Evolutionary conservation across 2,329 filamentous ascomycete species (phyloP).

Genomic region (Chaetoscypha palmicola): DNA sequence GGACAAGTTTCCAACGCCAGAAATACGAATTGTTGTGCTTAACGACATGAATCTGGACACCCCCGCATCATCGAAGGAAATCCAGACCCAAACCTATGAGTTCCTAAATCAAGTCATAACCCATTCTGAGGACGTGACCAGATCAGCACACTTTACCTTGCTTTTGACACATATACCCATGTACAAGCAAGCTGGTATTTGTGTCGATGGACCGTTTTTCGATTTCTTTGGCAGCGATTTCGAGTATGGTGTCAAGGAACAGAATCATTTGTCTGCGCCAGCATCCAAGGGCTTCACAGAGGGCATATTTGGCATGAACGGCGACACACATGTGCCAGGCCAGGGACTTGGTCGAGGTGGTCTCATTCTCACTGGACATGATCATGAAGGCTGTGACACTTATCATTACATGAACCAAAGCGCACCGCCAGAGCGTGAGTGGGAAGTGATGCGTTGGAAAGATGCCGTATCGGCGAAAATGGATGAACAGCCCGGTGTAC

Average conservation of each 20-base stretch:
- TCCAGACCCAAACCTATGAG: slow-evolving; percentile 70
- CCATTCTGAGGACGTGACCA: slow-evolving; percentile 53
- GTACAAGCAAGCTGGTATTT: slow-evolving; percentile 58
- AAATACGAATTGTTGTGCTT: slow-evolving; percentile 75
- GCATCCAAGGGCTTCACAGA: slow-evolving; percentile 72
- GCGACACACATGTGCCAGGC: slow-evolving; percentile 49
- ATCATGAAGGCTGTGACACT: slow-evolving; percentile 89
- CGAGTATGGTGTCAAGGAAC: slow-evolving; percentile 72
- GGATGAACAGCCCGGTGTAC: slow-evolving; percentile 37
- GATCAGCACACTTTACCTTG: slow-evolving; percentile 64
- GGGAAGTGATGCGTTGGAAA: slow-evolving; percentile 40
- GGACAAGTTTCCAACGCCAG: slow-evolving; percentile 47
- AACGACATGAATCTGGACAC: slow-evolving; percentile 94
- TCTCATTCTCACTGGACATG: slow-evolving; percentile 84
- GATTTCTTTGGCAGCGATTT: slow-evolving; percentile 40
- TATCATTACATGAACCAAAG: slow-evolving; percentile 73
- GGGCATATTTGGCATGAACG: slow-evolving; percentile 73
- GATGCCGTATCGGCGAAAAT: slow-evolving; percentile 39
- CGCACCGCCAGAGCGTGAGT: slow-evolving; percentile 20
- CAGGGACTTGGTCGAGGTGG: slow-evolving; percentile 63
- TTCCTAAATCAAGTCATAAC: slow-evolving; percentile 68
- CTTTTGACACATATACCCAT: slow-evolving; percentile 89
- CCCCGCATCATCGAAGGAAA: slow-evolving; percentile 57
- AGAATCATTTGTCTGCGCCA: slow-evolving; percentile 76
- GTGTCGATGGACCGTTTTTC: slow-evolving; percentile 15